Evolutionary conservation across 176 grass and related monocot genomes (phyloP), one percentile per base, ranked within the genome.

Genomic region (Saccharum spontaneum): DNA sequence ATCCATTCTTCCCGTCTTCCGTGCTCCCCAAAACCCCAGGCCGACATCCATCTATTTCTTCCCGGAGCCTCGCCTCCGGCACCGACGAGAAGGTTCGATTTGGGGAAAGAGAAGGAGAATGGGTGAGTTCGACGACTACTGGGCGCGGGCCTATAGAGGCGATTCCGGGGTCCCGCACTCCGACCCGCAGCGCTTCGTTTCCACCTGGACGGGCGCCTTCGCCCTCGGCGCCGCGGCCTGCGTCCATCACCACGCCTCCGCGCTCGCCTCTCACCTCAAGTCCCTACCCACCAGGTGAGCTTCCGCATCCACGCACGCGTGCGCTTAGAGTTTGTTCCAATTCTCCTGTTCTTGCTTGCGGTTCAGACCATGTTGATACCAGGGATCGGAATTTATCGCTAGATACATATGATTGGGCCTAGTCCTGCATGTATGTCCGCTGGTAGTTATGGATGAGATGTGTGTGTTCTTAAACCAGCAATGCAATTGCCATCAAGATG

Each of bases 91-190:
- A 63, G 64, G 48, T 75, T 60, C 65, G 18, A 44, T 16, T 16
- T 40, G 66, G 4, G 67, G 0, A 38, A 4, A 71, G 69, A 5
- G 62, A 1, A 3, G 40, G 55, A 87, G 71, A 37, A 86, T 88
- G 82, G 81, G 83, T 34, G 87, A 88, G 77, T 95, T 98, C 91
- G 93, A 95, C 46, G 93, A 95, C 37, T 88, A 83, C 73, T 94
- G 91, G 83, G 88, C 87, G 41, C 86, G 80, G 44, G 87, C 86
- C 46, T 98, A 95, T 74, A 92, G 91, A 62, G 93, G 96, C 44
- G 93, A 98, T 83, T 84, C 84, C 8, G 96, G 89, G 40, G 93
- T 98, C 44, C 96, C 93, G 80, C 93, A 95, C 87, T 86, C 93
- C 0, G 89, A 98, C 78, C 89, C 93, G 15, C 85, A 92, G 40